Evolutionary conservation across 345 rosid genomes (phyloP).

Genomic region (Gynandropsis gynandra): DNA sequence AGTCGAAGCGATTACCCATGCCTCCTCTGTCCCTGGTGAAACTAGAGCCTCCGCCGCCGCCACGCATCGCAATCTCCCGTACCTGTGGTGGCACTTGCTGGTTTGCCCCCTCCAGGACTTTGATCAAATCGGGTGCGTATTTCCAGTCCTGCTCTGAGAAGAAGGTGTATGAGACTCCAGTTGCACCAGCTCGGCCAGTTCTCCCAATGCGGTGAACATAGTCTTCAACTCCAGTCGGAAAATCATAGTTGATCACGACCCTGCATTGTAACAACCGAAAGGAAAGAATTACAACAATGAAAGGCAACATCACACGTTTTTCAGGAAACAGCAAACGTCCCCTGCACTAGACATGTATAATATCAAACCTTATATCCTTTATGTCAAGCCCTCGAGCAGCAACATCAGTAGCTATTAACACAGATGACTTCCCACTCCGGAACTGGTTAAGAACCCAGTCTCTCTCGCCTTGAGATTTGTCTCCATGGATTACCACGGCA

Average conservation of each 20-base stretch:
- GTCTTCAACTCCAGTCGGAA: constrained; percentile 92
- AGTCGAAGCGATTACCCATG: constrained; percentile 54
- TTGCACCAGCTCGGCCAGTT: constrained; percentile 99
- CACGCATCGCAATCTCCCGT: constrained; percentile 77
- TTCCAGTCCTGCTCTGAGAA: constrained; percentile 91
- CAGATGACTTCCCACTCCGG: constrained; percentile 66
- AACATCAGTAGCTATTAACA: constrained; percentile 96
- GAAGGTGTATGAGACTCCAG: constrained; percentile 88
- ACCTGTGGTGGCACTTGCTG: constrained; percentile 84
- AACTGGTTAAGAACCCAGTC: constrained; percentile 94
- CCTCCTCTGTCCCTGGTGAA: constrained; percentile 64
- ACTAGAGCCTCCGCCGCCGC: constrained; percentile 43
- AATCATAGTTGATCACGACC: constrained; percentile 91
- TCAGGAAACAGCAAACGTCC: constrained; percentile 6
- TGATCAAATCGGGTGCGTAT: constrained; percentile 71
- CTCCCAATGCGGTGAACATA: constrained; percentile 98
- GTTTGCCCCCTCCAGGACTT: constrained; percentile 86
- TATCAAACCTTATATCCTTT: constrained; percentile 70
- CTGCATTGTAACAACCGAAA: constrained; percentile 30
- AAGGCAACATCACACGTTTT: constrained; percentile 10
- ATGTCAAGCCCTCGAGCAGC: constrained; percentile 97
- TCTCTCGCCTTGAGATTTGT: constrained; percentile 94
- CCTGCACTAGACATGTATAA: constrained; percentile 3
- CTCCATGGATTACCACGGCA: constrained; percentile 88
- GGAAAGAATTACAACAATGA: background rate